phyloP scores from a whole-genome alignment of 306 rosid species.

The Pachyrhizus erosus region DNA sequence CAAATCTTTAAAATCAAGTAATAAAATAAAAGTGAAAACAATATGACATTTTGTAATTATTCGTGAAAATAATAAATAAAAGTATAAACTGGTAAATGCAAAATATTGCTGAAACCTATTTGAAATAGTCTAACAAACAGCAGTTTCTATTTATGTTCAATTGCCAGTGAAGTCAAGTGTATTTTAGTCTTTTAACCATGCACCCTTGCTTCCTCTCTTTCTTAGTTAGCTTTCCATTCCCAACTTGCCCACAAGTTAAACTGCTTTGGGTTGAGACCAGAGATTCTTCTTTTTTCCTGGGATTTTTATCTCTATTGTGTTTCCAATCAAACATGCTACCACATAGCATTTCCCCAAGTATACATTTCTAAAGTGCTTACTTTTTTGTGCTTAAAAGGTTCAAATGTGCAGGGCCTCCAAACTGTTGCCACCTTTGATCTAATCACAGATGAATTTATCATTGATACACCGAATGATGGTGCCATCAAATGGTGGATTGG shows the following conservation, averaged over 20 bases:
- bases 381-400: conserved; percentile 62
- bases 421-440: conserved; percentile 88
- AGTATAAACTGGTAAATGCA: background rate
- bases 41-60: background rate
- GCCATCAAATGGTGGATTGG: conserved; percentile 99
- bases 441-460: conserved; percentile 77
- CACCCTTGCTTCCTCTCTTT: background rate
- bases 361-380: conserved; percentile 28
- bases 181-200: background rate
- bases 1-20: background rate
- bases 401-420: conserved; percentile 97
- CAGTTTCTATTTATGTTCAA: background rate
- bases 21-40: background rate
- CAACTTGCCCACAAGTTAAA: background rate
- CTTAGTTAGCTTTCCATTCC: background rate
- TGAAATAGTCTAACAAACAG: background rate
- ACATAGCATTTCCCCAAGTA: background rate
- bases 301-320: background rate
- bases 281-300: background rate
- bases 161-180: background rate
- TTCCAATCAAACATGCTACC: background rate
- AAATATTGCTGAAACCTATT: background rate
- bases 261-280: background rate
- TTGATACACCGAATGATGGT: conserved; percentile 93
- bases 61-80: background rate